phyloP scores from a whole-genome alignment of 208 protist genomes.

The Wallacemonas sp. region DNA sequence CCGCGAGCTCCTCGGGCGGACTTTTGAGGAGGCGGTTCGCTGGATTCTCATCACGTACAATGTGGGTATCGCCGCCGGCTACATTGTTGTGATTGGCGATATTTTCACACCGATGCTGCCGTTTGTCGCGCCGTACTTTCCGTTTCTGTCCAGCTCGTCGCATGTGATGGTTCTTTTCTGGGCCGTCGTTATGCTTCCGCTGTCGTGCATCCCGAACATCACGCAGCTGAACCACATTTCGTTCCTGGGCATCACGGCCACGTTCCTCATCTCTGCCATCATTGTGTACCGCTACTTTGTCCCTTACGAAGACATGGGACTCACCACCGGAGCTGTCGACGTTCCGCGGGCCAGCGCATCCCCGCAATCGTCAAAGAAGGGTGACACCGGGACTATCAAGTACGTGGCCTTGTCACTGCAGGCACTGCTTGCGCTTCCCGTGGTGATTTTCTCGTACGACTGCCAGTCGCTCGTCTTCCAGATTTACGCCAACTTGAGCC shows the following conservation, averaged over 20 bases:
- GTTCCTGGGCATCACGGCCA: constrained; percentile 23
- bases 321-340: background rate
- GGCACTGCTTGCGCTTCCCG: constrained; percentile 29
- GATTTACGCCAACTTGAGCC: constrained; percentile 24
- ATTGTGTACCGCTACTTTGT: constrained; percentile 36
- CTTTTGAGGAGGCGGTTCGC: constrained; percentile 59
- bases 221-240: constrained; percentile 31
- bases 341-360: no score
- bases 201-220: constrained; percentile 35
- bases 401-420: constrained; percentile 27
- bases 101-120: constrained; percentile 68
- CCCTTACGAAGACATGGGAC: constrained; percentile 13
- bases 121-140: constrained; percentile 42
- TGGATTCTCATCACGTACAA: constrained; percentile 81
- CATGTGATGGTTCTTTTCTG: constrained; percentile 40
- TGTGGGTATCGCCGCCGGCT: constrained; percentile 66
- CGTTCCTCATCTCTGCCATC: constrained; percentile 27
- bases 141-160: constrained; percentile 41
- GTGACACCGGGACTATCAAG: constrained; percentile 6
- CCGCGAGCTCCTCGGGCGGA: constrained; percentile 60
- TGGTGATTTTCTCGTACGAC: constrained; percentile 42
- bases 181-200: constrained; percentile 30
- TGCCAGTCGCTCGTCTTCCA: constrained; percentile 43
- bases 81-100: constrained; percentile 78
- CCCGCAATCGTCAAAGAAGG: no score